Evolutionary conservation across 371 early-diverging fungal species (phyloP).

Genomic region (Mortierella sp.): DNA sequence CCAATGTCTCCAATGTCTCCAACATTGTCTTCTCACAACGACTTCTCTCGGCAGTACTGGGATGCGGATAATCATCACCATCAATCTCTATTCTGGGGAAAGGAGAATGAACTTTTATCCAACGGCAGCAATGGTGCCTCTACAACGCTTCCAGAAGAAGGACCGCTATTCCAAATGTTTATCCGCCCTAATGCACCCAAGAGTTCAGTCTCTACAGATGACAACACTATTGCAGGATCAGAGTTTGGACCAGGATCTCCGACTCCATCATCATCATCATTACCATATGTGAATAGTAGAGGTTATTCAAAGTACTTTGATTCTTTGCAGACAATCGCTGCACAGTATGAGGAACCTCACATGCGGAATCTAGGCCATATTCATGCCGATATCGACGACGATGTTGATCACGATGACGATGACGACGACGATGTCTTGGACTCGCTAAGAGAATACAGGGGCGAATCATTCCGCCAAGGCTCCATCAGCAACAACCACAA

Average conservation of each 20-base stretch:
- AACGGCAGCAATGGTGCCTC: neutral
- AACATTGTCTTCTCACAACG: neutral
- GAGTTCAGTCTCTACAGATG: neutral
- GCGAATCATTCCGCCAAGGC: neutral
- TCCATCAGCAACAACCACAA: neutral
- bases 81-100: neutral
- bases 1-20: neutral
- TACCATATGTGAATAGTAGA: neutral
- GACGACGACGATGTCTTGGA: neutral
- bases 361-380: neutral
- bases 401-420: neutral
- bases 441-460: neutral
- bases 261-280: too few relatives aligned
- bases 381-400: neutral
- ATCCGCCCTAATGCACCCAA: neutral
- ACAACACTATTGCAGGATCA: neutral
- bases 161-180: neutral
- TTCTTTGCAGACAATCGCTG: slow-evolving; percentile 15
- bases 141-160: neutral
- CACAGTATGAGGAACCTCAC: slow-evolving; percentile 3
- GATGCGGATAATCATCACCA: neutral
- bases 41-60: neutral
- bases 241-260: slow-evolving; percentile 5
- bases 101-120: neutral
- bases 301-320: slow-evolving; percentile 29